Evolutionary conservation across 495 filamentous ascomycete genomes (phyloP).

Genomic region (Pseudoneurospora amorphoporcata): DNA sequence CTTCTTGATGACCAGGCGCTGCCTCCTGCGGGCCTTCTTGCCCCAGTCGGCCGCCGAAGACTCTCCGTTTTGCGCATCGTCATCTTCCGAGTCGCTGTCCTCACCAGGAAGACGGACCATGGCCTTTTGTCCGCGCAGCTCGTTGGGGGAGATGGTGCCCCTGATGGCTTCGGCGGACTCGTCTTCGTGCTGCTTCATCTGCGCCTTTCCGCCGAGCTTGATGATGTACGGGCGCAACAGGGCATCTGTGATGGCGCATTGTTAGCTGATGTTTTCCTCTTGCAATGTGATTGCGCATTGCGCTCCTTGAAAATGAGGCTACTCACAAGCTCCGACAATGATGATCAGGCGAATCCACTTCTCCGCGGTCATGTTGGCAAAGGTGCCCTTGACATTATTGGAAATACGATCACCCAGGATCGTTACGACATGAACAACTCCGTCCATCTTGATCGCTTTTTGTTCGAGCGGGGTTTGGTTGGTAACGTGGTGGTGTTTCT

Average conservation of each 20-base stretch:
- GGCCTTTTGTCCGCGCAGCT: constrained; percentile 34
- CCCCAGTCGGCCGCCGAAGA: constrained; percentile 41
- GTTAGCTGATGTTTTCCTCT: background rate
- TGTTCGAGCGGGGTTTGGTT: background rate
- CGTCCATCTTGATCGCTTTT: constrained; percentile 18
- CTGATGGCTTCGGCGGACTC: constrained; percentile 22
- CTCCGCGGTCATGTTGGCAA: constrained; percentile 42
- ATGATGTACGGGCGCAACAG: constrained; percentile 57
- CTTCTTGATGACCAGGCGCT: constrained; percentile 49
- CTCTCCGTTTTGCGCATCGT: constrained; percentile 20
- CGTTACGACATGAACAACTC: constrained; percentile 22
- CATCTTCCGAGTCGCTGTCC: constrained; percentile 42
- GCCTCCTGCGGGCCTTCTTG: constrained; percentile 51
- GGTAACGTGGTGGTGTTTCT: background rate
- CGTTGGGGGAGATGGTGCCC: constrained; percentile 38
- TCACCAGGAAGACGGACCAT: constrained; percentile 42
- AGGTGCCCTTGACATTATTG: constrained; percentile 44
- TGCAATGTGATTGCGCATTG: background rate
- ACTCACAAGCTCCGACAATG: constrained; percentile 38
- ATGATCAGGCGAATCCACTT: constrained; percentile 53
- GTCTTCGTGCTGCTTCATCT: constrained; percentile 37
- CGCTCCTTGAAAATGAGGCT: background rate
- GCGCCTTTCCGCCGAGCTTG: constrained; percentile 33
- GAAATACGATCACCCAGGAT: constrained; percentile 33
- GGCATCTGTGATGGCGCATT: constrained; percentile 34